phyloP scores from a whole-genome alignment of 768 basidiomycete species.

The Kwoniella europaea region DNA sequence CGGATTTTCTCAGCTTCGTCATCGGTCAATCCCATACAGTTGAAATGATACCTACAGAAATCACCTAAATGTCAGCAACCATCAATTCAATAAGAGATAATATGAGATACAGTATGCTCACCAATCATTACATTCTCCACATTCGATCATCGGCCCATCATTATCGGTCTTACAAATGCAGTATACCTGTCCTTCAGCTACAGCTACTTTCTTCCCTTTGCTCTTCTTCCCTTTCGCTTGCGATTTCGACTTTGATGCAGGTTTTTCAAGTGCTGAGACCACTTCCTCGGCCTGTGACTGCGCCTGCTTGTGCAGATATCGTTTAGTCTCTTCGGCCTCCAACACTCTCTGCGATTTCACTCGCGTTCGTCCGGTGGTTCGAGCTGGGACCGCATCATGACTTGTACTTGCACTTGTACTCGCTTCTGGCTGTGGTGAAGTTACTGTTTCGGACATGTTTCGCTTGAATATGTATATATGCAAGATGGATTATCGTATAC shows the following conservation, averaged over 20 bases:
- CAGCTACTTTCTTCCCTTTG: constrained; percentile 25
- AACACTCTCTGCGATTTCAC: constrained; percentile 46
- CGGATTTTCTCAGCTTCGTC: constrained; percentile 43
- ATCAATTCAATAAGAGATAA: background rate
- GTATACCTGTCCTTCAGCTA: constrained; percentile 32
- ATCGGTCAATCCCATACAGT: constrained; percentile 37
- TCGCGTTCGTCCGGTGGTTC: constrained; percentile 29
- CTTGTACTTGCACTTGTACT: constrained; percentile 1
- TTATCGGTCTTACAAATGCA: constrained; percentile 41
- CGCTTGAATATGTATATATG: background rate
- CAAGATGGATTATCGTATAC: background rate
- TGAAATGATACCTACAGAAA: constrained; percentile 49
- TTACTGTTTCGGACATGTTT: constrained; percentile 10
- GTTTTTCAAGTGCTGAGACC: background rate
- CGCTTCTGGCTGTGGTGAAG: constrained; percentile 4
- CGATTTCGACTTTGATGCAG: constrained; percentile 3
- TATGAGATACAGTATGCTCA: constrained; percentile 23
- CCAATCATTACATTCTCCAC: constrained; percentile 52
- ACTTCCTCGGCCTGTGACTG: background rate
- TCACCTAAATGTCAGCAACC: constrained; percentile 11
- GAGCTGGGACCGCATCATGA: constrained; percentile 3
- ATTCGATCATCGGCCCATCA: constrained; percentile 50
- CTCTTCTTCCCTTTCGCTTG: constrained; percentile 12
- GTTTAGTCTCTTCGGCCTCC: constrained; percentile 42
- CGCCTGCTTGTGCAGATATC: constrained; percentile 12